Evolutionary conservation across 176 grass and related monocot species (phyloP), one percentile per base, ranked within the genome.

Genomic region (Carex scoparia): DNA sequence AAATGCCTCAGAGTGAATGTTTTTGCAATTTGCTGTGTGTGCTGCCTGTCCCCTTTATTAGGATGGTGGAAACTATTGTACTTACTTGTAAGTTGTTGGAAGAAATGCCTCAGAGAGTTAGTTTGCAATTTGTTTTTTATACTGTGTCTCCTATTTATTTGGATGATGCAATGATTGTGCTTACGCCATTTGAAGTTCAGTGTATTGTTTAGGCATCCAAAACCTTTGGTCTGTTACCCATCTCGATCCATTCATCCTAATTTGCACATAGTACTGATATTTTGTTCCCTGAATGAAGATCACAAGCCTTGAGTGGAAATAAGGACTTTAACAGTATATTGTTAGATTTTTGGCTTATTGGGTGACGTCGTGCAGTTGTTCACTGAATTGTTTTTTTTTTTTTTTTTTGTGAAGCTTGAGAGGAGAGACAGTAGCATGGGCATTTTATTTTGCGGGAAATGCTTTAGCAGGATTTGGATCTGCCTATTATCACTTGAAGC

Each of bases 401-500:
- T 53, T 55, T 23, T 58, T 81, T 55, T 44, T 82, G 48, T 88
- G 90, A 87, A 96, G 93, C 73, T 92, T 99, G 89, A 95, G 76
- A 27, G 94, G 97, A 84, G 97, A 99, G 79, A 87, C 73, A 54
- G 86, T 88, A 60, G 93, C 90, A 71, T 99, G 97, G 97, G 92
- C 88, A 54, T 87, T 99, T 44, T 96, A 90, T 88, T 99, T 88
- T 87, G 81, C 82, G 19, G 93, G 90, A 78, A 95, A 92, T 83
- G 88, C 89, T 53, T 84, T 86, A 77, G 84, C 92, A 55, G 91
- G 93, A 84, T 99, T 99, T 92, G 97, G 97, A 32, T 99, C 97
- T 6, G 97, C 97, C 76, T 96, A 99, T 87, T 96, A 99, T 91
- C 97, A 99, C 69, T 89, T 99, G 83, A 99, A 96, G 90, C 97